phyloP scores from a whole-genome alignment of 73 alveolate species.

The Paramecium bursaria region DNA sequence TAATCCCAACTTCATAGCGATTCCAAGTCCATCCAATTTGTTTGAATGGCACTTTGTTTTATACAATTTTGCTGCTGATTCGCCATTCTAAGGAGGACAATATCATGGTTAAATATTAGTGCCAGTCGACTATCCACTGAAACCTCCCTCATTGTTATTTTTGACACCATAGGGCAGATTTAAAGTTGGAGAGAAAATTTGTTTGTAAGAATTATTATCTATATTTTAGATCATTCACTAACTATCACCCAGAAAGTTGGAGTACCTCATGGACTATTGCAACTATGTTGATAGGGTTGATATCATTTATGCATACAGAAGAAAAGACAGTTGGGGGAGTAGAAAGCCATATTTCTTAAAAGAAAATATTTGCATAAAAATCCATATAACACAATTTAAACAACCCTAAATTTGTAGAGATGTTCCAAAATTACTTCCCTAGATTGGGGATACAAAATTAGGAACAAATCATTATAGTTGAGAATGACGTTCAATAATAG shows the following conservation, averaged over 20 bases:
- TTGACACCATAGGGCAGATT: conserved; percentile 85
- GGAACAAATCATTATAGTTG: too few species aligned
- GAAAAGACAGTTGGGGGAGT: conserved; percentile 67
- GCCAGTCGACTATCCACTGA: conserved; percentile 83
- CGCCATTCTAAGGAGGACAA: conserved; percentile 83
- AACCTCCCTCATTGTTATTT: conserved; percentile 83
- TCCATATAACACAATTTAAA: conserved; percentile 61
- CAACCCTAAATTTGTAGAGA: conserved; percentile 66
- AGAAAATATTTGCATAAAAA: conserved; percentile 56
- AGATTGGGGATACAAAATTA: conserved; percentile 64
- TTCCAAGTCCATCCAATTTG: conserved; percentile 74
- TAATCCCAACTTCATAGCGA: conserved; percentile 68
- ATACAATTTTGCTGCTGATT: conserved; percentile 72
- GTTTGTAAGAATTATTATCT: conserved; percentile 59
- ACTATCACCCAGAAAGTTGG: conserved; percentile 88
- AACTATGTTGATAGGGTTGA: conserved; percentile 75
- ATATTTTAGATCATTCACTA: conserved; percentile 70
- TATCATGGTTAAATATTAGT: conserved; percentile 81
- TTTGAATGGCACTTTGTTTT: conserved; percentile 85
- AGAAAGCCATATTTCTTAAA: conserved; percentile 26
- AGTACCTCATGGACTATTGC: conserved; percentile 80
- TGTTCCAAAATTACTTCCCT: conserved; percentile 67
- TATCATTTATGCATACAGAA: conserved; percentile 70
- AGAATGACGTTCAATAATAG: too few species aligned
- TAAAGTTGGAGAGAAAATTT: conserved; percentile 75